A percentile compares a stretch with the other conserved stretches of the same genome.
Conservation (phyloP, 225 moss, liverwort and hornwort species). For the Marchantia paleacea region DNA sequence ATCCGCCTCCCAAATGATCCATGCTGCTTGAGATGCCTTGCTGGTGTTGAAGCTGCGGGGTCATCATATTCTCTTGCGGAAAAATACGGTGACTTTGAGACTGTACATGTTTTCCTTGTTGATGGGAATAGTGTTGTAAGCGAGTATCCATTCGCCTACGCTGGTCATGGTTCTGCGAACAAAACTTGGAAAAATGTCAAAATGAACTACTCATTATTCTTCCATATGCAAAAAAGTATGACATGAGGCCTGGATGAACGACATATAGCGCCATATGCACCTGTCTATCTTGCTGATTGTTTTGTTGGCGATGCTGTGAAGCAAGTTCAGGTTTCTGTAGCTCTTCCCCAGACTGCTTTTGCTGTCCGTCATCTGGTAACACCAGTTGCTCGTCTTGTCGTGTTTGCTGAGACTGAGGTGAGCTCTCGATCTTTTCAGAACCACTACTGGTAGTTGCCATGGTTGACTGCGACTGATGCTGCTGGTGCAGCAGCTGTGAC, state of each 20-base stretch:
- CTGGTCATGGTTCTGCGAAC: slow-evolving; percentile 36
- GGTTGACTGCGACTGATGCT: slow-evolving; percentile 32
- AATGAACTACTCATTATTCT: neutral
- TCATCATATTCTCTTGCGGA: slow-evolving; percentile 49
- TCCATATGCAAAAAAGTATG: neutral
- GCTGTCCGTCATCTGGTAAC: slow-evolving; percentile 35
- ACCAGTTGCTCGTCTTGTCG: slow-evolving; percentile 36
- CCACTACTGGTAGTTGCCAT: neutral
- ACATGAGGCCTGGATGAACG: neutral
- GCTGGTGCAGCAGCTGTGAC: slow-evolving; percentile 38
- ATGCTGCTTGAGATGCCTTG: slow-evolving; percentile 74
- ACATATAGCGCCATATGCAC: slow-evolving; percentile 25
- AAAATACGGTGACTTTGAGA: slow-evolving; percentile 53
- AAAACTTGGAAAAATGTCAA: neutral
- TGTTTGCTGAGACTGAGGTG: slow-evolving; percentile 30
- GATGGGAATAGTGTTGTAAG: slow-evolving; percentile 40
- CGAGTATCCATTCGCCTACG: slow-evolving; percentile 36
- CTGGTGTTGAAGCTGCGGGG: slow-evolving; percentile 84
- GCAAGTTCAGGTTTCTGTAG: slow-evolving; percentile 50
- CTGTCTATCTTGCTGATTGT: slow-evolving; percentile 68
- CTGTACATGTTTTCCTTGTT: slow-evolving; percentile 43
- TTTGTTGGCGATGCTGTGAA: slow-evolving; percentile 49
- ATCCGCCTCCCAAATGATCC: slow-evolving; percentile 50
- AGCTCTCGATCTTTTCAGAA: slow-evolving; percentile 34
- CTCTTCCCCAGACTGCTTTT: slow-evolving; percentile 56